phyloP scores from a whole-genome alignment of 352 stramenopile species.

The Phytophthora quininea region DNA sequence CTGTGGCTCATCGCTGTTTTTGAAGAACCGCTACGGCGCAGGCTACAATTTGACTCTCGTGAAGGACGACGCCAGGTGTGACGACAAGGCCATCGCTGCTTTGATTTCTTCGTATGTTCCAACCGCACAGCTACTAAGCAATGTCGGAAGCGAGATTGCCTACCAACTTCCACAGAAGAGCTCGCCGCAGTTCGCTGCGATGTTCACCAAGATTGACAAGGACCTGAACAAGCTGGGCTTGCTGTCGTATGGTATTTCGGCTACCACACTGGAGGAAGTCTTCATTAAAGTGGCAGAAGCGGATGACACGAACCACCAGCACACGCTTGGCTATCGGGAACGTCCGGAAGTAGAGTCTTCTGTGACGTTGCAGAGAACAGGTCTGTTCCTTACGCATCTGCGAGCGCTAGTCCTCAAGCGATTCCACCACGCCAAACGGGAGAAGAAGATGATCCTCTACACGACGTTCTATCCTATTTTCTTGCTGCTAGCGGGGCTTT shows the following conservation, averaged over 20 bases:
- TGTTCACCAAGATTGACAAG: constrained; percentile 59
- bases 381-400: constrained; percentile 37
- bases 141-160: constrained; percentile 63
- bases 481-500: constrained; percentile 48
- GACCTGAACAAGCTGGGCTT: constrained; percentile 36
- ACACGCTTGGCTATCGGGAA: constrained; percentile 23
- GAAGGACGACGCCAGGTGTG: constrained; percentile 39
- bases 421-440: constrained; percentile 46
- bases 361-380: constrained; percentile 13
- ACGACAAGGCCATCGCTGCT: constrained; percentile 22
- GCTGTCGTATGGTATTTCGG: constrained; percentile 60
- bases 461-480: constrained; percentile 54
- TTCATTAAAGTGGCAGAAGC: constrained; percentile 66
- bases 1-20: constrained; percentile 69
- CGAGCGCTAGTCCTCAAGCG: constrained; percentile 51
- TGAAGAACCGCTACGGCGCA: constrained; percentile 67
- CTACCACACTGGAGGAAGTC: constrained; percentile 76
- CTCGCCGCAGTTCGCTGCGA: constrained; percentile 42
- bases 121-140: constrained; percentile 47
- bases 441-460: constrained; percentile 52
- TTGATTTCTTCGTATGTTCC: constrained; percentile 37
- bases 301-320: constrained; percentile 33
- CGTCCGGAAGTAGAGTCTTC: constrained; percentile 1
- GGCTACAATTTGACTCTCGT: constrained; percentile 67
- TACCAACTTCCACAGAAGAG: constrained; percentile 58